Percentiles rank a stretch among this genome's conserved stretches.
phyloP scores from a whole-genome alignment of 2,329 filamentous ascomycete species.

The Colletotrichum chlorophyti region DNA sequence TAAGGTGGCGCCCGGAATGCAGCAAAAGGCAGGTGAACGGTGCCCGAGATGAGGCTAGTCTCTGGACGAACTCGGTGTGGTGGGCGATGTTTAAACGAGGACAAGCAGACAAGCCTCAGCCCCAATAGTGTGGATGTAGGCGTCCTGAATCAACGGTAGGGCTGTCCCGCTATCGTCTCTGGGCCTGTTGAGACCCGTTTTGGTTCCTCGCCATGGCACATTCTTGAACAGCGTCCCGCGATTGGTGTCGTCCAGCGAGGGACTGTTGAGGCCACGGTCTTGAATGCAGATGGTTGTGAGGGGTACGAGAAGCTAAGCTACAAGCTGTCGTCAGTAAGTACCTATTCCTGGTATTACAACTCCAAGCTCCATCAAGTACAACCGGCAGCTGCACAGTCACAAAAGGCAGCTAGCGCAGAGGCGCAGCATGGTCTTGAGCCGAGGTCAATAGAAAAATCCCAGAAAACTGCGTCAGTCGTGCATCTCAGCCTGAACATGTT shows the following conservation, averaged over 20 bases:
- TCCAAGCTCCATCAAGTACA: background rate
- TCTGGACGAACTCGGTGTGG: slow-evolving; percentile 3
- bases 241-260: slow-evolving; percentile 18
- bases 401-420: slow-evolving; percentile 3
- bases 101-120: background rate
- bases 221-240: slow-evolving; percentile 1
- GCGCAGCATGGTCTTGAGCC: slow-evolving; percentile 13
- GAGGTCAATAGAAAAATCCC: background rate
- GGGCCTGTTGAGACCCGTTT: slow-evolving; percentile 4
- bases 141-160: background rate
- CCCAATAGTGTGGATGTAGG: background rate
- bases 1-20: background rate
- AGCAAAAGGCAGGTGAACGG: slow-evolving; percentile 1
- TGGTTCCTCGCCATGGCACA: slow-evolving; percentile 15
- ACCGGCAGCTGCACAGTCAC: background rate
- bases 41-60: slow-evolving; percentile 12
- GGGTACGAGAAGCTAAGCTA: background rate
- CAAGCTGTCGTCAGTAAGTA: background rate
- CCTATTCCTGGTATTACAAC: background rate
- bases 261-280: slow-evolving; percentile 1
- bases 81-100: background rate
- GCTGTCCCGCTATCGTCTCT: slow-evolving; percentile 1
- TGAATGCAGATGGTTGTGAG: background rate
- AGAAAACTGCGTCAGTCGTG: too few species aligned
- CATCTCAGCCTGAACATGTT: too few species aligned